These are phyloP conservation scores for Xenosphaeropsis pyriputrescens DNA, from an alignment of 2,329 filamentous ascomycete species.

Conservation along the genomic window DNA sequence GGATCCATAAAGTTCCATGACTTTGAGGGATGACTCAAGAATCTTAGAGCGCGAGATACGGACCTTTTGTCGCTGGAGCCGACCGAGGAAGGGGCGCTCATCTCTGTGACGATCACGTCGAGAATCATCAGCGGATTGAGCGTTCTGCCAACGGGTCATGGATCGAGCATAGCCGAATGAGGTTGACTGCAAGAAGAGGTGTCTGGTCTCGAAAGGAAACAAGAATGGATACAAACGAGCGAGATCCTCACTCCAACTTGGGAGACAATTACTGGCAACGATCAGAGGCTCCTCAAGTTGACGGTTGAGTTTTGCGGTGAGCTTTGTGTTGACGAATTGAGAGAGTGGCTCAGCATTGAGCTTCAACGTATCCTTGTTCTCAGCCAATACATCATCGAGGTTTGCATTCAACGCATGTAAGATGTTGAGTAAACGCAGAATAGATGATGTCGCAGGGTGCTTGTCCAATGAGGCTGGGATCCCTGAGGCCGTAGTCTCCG, in stretches of 20 bases:
- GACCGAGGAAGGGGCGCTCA: constrained; percentile 79
- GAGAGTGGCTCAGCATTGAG: constrained; percentile 71
- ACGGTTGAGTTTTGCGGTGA: constrained; percentile 93
- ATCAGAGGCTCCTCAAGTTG: constrained; percentile 94
- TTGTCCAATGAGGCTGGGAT: constrained; percentile 72
- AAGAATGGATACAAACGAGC: constrained; percentile 90
- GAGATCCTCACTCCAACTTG: constrained; percentile 90
- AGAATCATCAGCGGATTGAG: constrained; percentile 67
- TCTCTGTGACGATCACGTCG: constrained; percentile 72
- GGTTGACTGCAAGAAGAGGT: constrained; percentile 93
- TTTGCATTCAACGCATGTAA: constrained; percentile 88
- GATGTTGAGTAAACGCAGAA: constrained; percentile 76
- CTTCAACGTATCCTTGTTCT: constrained; percentile 55
- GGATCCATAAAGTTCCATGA: constrained; percentile 97
- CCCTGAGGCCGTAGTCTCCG: constrained; percentile 38
- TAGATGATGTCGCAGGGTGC: constrained; percentile 72
- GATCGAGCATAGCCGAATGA: constrained; percentile 96
- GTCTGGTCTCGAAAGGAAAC: constrained; percentile 94
- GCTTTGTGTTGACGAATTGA: constrained; percentile 96
- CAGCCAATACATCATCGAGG: constrained; percentile 75
- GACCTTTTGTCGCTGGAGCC: constrained; percentile 93
- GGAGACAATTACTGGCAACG: constrained; percentile 90
- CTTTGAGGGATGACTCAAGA: constrained; percentile 89
- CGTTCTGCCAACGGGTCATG: constrained; percentile 95
- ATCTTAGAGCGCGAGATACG: constrained; percentile 91